A percentile compares a stretch with the other conserved stretches of the same genome.
Evolutionary conservation across 192 early-diverging fungal species (phyloP).

Genomic region (Dissophora ornata): DNA sequence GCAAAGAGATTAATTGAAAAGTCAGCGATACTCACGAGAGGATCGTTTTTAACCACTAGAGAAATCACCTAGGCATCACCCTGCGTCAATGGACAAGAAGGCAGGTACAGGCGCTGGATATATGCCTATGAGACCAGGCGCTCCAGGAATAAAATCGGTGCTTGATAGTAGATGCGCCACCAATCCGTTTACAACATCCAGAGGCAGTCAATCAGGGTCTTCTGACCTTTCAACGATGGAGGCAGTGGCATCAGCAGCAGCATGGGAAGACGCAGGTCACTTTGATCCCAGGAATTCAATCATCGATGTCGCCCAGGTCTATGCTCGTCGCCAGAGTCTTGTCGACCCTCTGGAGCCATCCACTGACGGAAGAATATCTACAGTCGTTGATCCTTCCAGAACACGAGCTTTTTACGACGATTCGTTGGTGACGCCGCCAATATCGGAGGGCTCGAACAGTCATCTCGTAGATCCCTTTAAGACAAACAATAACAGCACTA

Average conservation of each 20-base stretch:
- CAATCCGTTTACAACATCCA: constrained; percentile 6
- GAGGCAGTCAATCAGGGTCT: background rate
- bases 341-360: background rate
- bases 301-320: constrained; percentile 26
- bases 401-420: background rate
- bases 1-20: no score
- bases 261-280: background rate
- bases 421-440: background rate
- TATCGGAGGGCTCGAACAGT: background rate
- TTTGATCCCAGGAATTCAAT: constrained; percentile 11
- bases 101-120: background rate
- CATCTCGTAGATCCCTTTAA: constrained; percentile 26
- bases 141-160: background rate
- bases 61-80: no score
- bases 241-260: background rate
- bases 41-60: no score
- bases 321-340: constrained; percentile 19
- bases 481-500: constrained; percentile 28
- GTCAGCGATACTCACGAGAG: no score
- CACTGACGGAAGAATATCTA: background rate
- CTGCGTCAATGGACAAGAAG: constrained; percentile 1
- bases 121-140: background rate
- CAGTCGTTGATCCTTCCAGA: background rate
- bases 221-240: background rate
- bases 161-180: background rate